phyloP scores from a whole-genome alignment of 352 stramenopile species.

The Globisporangium abappressorium region DNA sequence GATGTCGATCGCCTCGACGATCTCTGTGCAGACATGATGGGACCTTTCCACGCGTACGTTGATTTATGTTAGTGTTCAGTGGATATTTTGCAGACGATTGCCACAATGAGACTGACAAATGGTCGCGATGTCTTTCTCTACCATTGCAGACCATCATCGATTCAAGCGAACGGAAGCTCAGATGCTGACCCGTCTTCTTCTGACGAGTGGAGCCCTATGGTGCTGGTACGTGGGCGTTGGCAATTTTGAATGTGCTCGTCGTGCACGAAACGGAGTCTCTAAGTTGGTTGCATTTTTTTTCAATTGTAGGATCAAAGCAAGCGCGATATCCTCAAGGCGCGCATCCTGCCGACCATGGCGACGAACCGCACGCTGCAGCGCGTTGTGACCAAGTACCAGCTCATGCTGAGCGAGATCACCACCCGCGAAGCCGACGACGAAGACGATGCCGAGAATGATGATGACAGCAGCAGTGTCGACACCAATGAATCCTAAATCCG shows the following conservation, averaged over 20 bases:
- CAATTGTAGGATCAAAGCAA: conserved; percentile 50
- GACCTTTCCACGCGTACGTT: conserved; percentile 61
- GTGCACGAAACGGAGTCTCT: not conserved
- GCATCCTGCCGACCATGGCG: conserved; percentile 77
- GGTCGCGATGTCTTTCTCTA: not conserved
- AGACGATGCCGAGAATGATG: not conserved
- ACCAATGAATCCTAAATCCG: not conserved
- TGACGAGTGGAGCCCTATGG: conserved; percentile 33
- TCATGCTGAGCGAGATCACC: conserved; percentile 77
- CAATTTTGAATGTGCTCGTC: conserved; percentile 7
- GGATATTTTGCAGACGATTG: not conserved
- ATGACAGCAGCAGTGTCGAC: conserved; percentile 1
- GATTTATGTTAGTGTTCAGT: not conserved
- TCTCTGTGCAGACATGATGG: conserved; percentile 75
- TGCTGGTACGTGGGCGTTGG: conserved; percentile 37
- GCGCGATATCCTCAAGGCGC: conserved; percentile 67
- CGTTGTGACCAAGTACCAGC: conserved; percentile 79
- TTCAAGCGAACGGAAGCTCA: not conserved
- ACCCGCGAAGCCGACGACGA: conserved; percentile 30
- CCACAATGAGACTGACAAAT: not conserved
- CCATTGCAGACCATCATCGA: conserved; percentile 3
- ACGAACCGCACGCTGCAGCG: conserved; percentile 78
- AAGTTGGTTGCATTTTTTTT: not conserved
- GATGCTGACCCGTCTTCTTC: conserved; percentile 9
- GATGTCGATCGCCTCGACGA: conserved; percentile 74